Evolutionary conservation across 176 grass and related monocot genomes (phyloP).

Genomic region (Ensete glaucum): DNA sequence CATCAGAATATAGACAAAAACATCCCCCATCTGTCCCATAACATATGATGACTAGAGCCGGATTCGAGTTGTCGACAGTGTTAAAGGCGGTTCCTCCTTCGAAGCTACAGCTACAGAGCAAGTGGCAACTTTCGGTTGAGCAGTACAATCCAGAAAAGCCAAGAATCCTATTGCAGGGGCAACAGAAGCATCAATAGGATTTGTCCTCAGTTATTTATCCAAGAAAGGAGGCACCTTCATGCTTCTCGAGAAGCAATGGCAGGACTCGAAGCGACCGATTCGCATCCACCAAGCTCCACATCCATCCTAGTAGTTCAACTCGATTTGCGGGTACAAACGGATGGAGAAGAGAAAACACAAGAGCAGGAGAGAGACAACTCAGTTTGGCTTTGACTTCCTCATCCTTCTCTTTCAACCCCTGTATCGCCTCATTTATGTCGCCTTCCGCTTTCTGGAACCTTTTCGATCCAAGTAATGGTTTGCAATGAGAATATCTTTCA

Average conservation of each 20-base stretch:
- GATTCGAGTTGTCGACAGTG: no score
- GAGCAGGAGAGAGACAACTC: conserved; percentile 10
- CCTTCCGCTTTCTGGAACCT: neutral
- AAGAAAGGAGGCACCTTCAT: conserved; percentile 15
- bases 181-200: neutral
- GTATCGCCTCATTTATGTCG: no score
- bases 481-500: no score
- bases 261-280: neutral
- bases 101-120: no score
- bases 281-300: neutral
- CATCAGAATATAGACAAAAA: neutral
- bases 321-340: neutral
- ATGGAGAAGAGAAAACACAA: neutral
- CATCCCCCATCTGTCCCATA: conserved; percentile 13
- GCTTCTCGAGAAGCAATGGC: no score
- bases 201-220: no score
- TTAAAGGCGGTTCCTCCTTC: no score
- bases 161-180: no score
- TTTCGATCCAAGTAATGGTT: no score
- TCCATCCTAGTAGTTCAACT: neutral
- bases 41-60: neutral
- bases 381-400: conserved; percentile 9
- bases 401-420: neutral
- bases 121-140: no score
- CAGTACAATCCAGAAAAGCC: neutral